phyloP scores from a whole-genome alignment of 208 protist species.

The Trypanosoma mega region DNA sequence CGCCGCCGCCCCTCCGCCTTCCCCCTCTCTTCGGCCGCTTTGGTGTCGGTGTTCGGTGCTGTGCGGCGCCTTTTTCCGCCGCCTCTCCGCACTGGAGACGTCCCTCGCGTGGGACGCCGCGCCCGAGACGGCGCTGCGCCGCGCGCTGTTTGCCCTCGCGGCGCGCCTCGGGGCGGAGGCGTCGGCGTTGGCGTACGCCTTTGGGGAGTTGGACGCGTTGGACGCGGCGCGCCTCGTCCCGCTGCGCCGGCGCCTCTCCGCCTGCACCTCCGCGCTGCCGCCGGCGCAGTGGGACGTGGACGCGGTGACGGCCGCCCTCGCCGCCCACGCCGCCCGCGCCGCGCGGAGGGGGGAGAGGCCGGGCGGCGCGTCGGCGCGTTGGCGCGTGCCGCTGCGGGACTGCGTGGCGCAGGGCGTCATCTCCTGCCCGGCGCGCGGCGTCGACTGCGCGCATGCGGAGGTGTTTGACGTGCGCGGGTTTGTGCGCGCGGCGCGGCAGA shows the following conservation, averaged over 20 bases:
- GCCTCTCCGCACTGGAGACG: constrained; percentile 11
- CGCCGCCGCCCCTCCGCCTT: not conserved
- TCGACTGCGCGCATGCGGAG: constrained; percentile 58
- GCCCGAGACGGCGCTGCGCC: constrained; percentile 8
- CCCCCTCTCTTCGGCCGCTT: constrained; percentile 8
- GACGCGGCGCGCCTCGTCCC: constrained; percentile 26
- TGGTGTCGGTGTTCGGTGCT: constrained; percentile 24
- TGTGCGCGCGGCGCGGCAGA: constrained; percentile 49
- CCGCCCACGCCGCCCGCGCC: constrained; percentile 13
- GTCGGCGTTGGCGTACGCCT: constrained; percentile 41
- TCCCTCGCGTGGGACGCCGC: constrained; percentile 4
- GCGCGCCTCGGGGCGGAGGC: constrained; percentile 5
- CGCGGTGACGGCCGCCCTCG: constrained; percentile 19
- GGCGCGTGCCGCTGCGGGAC: constrained; percentile 53
- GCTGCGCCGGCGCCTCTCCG: constrained; percentile 35
- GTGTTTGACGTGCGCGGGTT: constrained; percentile 79
- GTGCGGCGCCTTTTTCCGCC: constrained; percentile 26
- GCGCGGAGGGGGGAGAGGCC: constrained; percentile 7
- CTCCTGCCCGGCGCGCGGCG: constrained; percentile 50
- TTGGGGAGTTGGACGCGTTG: constrained; percentile 52
- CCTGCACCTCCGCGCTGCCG: constrained; percentile 27
- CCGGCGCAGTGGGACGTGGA: constrained; percentile 32
- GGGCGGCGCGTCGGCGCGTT: constrained; percentile 14
- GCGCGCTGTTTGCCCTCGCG: constrained; percentile 11
- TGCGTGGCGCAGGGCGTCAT: constrained; percentile 57